Conservation (phyloP, 1,139 yeast species). For the Diutina ranongensis region DNA sequence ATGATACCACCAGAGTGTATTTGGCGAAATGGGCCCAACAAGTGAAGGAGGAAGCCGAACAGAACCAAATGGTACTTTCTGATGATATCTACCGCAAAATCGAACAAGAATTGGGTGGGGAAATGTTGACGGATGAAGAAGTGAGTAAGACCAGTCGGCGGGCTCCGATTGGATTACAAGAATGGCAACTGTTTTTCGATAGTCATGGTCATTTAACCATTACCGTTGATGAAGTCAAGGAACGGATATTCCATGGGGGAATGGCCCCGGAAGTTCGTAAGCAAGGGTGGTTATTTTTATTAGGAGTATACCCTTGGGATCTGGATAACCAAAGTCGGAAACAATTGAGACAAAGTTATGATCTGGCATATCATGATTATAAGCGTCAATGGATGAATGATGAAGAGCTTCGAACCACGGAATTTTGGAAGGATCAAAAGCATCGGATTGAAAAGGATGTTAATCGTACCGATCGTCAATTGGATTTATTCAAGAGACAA, state of each 20-base stretch:
- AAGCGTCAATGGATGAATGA: constrained; percentile 59
- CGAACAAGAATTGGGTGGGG: constrained; percentile 53
- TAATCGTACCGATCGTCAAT: constrained; percentile 76
- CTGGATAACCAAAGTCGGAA: constrained; percentile 59
- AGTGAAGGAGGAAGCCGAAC: constrained; percentile 86
- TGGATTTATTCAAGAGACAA: constrained; percentile 40
- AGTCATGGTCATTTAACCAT: constrained; percentile 58
- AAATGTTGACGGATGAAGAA: constrained; percentile 46
- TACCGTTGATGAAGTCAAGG: constrained; percentile 69
- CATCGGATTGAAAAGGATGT: constrained; percentile 89
- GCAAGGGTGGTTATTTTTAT: constrained; percentile 78
- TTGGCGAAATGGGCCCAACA: constrained; percentile 96
- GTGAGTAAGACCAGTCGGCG: constrained; percentile 51
- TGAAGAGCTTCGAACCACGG: constrained; percentile 45
- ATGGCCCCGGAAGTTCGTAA: constrained; percentile 45
- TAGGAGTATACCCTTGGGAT: constrained; percentile 86
- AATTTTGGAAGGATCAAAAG: constrained; percentile 81
- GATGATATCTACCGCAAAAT: constrained; percentile 37
- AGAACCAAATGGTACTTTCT: constrained; percentile 47
- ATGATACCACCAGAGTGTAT: constrained; percentile 84
- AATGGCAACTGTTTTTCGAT: constrained; percentile 84
- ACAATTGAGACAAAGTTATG: constrained; percentile 43
- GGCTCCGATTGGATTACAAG: constrained; percentile 52
- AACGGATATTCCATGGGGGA: constrained; percentile 85
- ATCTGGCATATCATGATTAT: constrained; percentile 52